Percentiles rank a stretch among this genome's conserved stretches.
Conservation (phyloP, 345 rosid genomes). For the Eucalyptus pauciflora region DNA sequence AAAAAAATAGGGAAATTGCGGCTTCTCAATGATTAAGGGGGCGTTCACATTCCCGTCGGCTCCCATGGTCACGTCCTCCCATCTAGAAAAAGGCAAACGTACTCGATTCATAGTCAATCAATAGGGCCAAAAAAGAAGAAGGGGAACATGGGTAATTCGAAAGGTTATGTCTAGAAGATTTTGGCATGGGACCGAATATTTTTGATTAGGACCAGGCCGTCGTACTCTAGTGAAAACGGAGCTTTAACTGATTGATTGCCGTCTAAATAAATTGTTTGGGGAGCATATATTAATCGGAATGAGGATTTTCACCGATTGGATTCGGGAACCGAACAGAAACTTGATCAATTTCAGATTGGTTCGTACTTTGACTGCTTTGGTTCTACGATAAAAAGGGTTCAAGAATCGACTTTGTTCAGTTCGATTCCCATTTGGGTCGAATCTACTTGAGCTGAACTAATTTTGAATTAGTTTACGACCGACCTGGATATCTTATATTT, state of each 20-base stretch:
- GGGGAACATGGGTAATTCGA: neutral
- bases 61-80: neutral
- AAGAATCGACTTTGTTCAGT: neutral
- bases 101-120: neutral
- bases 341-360: too few species aligned
- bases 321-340: neutral
- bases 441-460: neutral
- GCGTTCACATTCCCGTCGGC: neutral
- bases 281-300: neutral
- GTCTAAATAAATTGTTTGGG: neutral
- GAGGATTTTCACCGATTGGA: too few species aligned
- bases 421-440: neutral
- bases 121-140: neutral
- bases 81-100: neutral
- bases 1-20: neutral
- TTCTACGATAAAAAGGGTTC: neutral
- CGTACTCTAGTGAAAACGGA: neutral
- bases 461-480: fast-evolving
- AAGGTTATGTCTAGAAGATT: neutral
- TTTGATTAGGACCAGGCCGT: neutral
- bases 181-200: neutral
- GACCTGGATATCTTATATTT: neutral
- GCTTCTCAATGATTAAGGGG: neutral
- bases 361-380: neutral
- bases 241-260: too few species aligned